Conservation (phyloP, 2,329 filamentous ascomycete genomes). For the Phoma sp. region DNA sequence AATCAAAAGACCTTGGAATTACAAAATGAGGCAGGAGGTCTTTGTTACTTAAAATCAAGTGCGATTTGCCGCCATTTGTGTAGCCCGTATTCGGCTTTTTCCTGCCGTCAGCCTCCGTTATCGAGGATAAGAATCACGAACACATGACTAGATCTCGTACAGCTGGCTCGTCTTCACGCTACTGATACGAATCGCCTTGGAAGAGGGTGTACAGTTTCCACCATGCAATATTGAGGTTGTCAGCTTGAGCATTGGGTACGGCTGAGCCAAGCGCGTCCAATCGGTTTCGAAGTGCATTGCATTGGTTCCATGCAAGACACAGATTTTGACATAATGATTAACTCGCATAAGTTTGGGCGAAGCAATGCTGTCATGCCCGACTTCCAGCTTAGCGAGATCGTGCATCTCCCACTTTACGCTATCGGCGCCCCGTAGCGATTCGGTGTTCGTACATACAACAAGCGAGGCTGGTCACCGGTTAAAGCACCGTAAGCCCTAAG, state of each 20-base stretch:
- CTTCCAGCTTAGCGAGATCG: neutral
- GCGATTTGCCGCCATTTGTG: constrained; percentile 5
- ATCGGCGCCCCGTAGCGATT: neutral
- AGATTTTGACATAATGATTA: neutral
- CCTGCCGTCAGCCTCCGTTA: constrained; percentile 1
- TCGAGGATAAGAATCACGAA: neutral
- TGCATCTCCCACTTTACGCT: neutral
- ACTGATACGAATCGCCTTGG: neutral
- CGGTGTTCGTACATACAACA: neutral
- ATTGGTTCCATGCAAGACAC: neutral
- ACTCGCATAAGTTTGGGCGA: neutral
- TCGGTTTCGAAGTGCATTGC: neutral
- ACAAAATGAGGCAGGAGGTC: neutral
- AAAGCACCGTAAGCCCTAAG: neutral
- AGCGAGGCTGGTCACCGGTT: neutral
- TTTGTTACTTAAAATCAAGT: neutral
- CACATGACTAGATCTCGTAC: neutral
- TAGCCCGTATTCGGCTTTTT: neutral
- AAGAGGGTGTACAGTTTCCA: neutral
- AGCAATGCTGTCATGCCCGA: neutral
- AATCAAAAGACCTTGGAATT: neutral
- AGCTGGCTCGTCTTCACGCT: neutral
- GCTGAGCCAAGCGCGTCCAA: constrained; percentile 1
- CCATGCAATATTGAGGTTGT: neutral
- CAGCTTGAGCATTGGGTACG: neutral